These are phyloP conservation scores for Sporodiniella umbellata DNA, from an alignment of 371 early-diverging fungal species.

Conservation along the genomic window DNA sequence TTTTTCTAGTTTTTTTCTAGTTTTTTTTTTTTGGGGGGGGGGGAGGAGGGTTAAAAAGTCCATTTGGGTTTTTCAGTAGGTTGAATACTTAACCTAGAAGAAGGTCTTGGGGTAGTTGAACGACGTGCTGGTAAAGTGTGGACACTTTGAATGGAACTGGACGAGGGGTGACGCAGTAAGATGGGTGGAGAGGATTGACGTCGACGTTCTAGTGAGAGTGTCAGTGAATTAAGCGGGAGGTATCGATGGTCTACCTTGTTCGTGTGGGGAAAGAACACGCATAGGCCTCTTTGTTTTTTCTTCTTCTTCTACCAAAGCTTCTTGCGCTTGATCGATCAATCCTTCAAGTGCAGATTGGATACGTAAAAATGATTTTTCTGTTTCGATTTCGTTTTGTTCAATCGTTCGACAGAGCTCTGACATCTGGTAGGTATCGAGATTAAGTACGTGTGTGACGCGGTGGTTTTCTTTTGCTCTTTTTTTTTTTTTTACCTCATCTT, in stretches of 20 bases:
- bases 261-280: background rate
- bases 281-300: conserved; percentile 7
- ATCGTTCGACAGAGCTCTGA: too few relatives aligned
- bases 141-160: conserved; percentile 12
- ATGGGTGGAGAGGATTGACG: conserved; percentile 25
- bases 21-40: too few relatives aligned
- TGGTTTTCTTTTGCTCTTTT: background rate
- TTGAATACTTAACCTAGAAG: conserved; percentile 9
- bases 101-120: conserved; percentile 1
- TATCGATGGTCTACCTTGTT: background rate
- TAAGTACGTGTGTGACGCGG: background rate
- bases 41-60: background rate
- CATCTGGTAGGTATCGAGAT: too few relatives aligned
- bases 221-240: conserved; percentile 10
- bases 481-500: conserved; percentile 5
- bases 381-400: conserved; percentile 3
- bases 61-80: conserved; percentile 26
- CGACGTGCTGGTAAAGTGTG: conserved; percentile 2
- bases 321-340: conserved; percentile 25
- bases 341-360: conserved; percentile 20
- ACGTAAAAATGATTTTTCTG: conserved; percentile 25
- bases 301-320: conserved; percentile 23
- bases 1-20: too few relatives aligned
- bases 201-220: conserved; percentile 6
- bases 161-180: conserved; percentile 5